phyloP scores from a whole-genome alignment of 2,329 filamentous ascomycete genomes.

The Aspergillus niger region DNA sequence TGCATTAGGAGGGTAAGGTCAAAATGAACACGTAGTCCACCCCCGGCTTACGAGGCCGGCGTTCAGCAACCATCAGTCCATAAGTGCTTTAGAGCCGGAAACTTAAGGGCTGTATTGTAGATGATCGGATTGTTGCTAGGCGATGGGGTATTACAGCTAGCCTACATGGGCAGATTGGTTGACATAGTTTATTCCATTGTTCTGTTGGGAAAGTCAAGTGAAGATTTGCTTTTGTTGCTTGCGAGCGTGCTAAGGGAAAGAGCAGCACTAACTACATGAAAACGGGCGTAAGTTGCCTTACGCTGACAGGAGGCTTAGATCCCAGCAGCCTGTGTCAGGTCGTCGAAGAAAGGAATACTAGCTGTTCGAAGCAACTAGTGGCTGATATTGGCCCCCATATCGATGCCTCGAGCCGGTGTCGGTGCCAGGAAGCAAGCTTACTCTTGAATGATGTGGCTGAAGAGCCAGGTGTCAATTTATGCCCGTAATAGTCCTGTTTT shows the following conservation, averaged over 20 bases:
- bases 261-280: neutral
- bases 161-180: neutral
- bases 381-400: neutral
- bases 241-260: neutral
- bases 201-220: neutral
- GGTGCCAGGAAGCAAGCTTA: neutral
- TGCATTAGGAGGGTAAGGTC: neutral
- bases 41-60: conserved; percentile 7
- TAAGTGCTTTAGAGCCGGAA: neutral
- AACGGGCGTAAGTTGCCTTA: neutral
- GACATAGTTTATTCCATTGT: neutral
- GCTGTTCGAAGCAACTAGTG: neutral
- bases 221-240: too few relatives aligned
- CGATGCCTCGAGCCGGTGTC: neutral
- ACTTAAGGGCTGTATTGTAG: neutral
- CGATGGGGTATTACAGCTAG: neutral
- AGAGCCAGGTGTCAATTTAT: conserved; percentile 4
- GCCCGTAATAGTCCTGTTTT: neutral
- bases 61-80: conserved; percentile 4
- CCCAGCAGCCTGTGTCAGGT: neutral
- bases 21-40: conserved; percentile 4
- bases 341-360: neutral
- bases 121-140: neutral
- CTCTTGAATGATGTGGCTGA: conserved; percentile 8
- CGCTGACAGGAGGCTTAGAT: neutral